These are phyloP conservation scores for Escallonia rubra DNA, from an alignment of 129 eudicot genomes.

Conservation along the genomic window DNA sequence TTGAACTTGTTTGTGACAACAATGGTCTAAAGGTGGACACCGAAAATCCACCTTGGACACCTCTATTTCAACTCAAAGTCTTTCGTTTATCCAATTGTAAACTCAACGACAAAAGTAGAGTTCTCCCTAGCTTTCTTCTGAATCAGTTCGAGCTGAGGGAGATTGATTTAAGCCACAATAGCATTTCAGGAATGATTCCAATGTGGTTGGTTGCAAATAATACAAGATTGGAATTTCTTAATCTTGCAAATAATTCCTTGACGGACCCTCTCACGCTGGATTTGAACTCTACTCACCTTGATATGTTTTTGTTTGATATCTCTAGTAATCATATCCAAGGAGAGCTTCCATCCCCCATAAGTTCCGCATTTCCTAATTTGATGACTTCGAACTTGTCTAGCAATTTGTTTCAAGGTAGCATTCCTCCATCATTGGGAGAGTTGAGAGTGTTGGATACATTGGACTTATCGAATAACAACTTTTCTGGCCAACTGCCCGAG, in stretches of 20 bases:
- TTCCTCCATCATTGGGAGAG: constrained; percentile 9
- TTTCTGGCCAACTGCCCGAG: constrained; percentile 8
- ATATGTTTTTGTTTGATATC: neutral
- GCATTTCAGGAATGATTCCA: constrained; percentile 2
- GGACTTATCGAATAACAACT: constrained; percentile 13
- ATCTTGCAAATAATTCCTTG: neutral
- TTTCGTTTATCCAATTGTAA: neutral
- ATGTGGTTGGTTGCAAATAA: constrained; percentile 7
- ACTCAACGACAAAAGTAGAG: neutral
- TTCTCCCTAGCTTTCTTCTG: constrained; percentile 3
- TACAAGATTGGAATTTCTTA: neutral
- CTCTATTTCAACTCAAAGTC: constrained; percentile 10
- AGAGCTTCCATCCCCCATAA: neutral
- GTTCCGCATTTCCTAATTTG: constrained; percentile 5
- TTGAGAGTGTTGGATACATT: neutral
- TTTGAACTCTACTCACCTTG: too few species aligned
- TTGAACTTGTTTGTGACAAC: neutral
- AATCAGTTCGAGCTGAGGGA: constrained; percentile 1
- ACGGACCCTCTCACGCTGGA: neutral
- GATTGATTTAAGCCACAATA: constrained; percentile 2
- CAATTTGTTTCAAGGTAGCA: neutral
- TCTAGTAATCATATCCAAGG: neutral
- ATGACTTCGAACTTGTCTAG: neutral
- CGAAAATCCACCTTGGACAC: neutral
- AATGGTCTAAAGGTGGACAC: neutral